Conservation (phyloP, 345 rosid species). For the Rhodamnia argentea region DNA sequence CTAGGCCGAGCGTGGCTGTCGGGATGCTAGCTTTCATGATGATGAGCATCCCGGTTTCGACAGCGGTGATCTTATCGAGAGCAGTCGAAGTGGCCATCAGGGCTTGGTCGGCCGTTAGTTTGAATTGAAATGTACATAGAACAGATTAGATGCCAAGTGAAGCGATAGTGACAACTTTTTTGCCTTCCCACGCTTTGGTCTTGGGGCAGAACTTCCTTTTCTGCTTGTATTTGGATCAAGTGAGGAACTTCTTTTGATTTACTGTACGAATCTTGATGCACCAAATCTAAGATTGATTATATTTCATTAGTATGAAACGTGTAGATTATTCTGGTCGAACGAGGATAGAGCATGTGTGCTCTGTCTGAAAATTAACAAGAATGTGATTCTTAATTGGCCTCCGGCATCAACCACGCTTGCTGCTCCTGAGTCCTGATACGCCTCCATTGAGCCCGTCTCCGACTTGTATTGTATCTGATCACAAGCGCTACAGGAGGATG, state of each 20-base stretch:
- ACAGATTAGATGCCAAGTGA: background rate
- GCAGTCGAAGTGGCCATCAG: slow-evolving; percentile 1
- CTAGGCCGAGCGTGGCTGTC: slow-evolving; percentile 36
- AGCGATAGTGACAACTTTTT: background rate
- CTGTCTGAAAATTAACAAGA: background rate
- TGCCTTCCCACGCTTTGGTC: background rate
- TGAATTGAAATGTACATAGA: background rate
- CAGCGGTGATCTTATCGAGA: background rate
- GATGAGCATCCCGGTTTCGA: slow-evolving; percentile 12
- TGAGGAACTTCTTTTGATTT: background rate
- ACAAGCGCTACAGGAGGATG: background rate
- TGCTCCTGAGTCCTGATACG: background rate
- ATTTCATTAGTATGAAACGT: background rate
- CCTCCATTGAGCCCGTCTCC: background rate
- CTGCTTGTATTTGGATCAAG: background rate
- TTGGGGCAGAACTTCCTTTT: background rate
- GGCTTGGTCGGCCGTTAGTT: background rate
- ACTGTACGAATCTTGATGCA: background rate
- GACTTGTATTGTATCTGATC: background rate
- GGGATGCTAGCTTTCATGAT: slow-evolving; percentile 12
- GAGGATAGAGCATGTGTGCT: background rate
- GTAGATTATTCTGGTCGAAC: background rate
- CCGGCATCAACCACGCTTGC: background rate
- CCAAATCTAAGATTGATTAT: background rate
- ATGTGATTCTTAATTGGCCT: background rate